phyloP scores from a whole-genome alignment of 1,284 basidiomycete species.

The Mycosarcoma maydis region DNA sequence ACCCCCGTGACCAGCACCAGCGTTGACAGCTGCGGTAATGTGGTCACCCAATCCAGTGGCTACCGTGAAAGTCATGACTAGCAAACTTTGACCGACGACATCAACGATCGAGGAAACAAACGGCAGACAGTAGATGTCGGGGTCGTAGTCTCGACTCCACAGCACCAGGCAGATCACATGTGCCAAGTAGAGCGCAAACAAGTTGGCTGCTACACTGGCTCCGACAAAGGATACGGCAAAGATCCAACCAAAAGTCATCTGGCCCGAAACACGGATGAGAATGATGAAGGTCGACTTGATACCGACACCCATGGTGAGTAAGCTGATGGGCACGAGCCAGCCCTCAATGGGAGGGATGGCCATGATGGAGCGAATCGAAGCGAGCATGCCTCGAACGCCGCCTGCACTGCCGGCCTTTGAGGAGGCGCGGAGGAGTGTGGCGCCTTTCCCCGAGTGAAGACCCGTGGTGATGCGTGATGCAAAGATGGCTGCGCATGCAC shows the following conservation, averaged over 20 bases:
- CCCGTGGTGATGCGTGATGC: constrained; percentile 88
- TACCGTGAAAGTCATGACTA: constrained; percentile 71
- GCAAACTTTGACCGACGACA: constrained; percentile 84
- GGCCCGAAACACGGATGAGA: constrained; percentile 40
- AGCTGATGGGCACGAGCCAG: constrained; percentile 55
- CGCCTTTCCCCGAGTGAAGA: constrained; percentile 72
- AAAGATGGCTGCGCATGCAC: constrained; percentile 88
- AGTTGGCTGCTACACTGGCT: constrained; percentile 16
- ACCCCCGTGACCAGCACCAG: constrained; percentile 51
- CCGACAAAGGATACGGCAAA: constrained; percentile 48
- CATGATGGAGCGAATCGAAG: constrained; percentile 21
- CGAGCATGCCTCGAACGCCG: constrained; percentile 25
- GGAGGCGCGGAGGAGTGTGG: constrained; percentile 22
- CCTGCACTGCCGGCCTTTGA: constrained; percentile 24
- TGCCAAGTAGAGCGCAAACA: constrained; percentile 76
- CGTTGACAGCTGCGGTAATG: constrained; percentile 42
- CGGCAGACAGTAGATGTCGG: constrained; percentile 86
- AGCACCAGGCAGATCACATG: constrained; percentile 79
- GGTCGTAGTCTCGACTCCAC: constrained; percentile 84
- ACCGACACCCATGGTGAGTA: constrained; percentile 47
- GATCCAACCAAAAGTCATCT: constrained; percentile 57
- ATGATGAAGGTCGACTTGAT: constrained; percentile 55
- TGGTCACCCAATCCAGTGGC: constrained; percentile 66
- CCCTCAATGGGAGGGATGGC: constrained; percentile 52
- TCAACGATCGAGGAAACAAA: constrained; percentile 90